Conservation (phyloP, 129 eudicot genomes). For the Calendula officinalis region DNA sequence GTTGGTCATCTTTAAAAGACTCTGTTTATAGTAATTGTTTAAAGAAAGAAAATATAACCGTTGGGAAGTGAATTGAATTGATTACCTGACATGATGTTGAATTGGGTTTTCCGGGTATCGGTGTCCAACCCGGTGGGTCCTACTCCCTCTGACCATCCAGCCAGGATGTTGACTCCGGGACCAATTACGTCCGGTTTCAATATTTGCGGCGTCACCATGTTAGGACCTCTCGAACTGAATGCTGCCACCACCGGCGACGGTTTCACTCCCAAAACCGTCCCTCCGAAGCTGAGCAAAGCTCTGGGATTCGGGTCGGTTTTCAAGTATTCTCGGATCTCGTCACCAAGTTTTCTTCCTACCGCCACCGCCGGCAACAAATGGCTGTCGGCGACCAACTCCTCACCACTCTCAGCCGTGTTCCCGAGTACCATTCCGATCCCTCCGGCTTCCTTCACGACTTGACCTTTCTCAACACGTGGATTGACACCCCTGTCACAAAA, state of each 20-base stretch:
- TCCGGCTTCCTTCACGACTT: conserved; percentile 67
- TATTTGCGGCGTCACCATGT: conserved; percentile 70
- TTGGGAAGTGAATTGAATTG: background rate
- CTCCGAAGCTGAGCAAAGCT: conserved; percentile 65
- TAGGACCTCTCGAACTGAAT: conserved; percentile 86
- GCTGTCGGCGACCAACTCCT: conserved; percentile 86
- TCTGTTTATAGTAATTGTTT: too few species aligned
- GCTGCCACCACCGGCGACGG: conserved; percentile 99
- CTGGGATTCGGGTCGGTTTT: conserved; percentile 28
- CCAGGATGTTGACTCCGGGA: conserved; percentile 93
- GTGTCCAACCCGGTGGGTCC: conserved; percentile 83
- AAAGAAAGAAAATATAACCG: conserved; percentile 19
- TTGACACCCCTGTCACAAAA: conserved; percentile 73
- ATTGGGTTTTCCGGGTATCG: conserved; percentile 67
- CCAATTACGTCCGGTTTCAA: conserved; percentile 94
- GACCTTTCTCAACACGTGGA: conserved; percentile 81
- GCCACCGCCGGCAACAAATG: conserved; percentile 85
- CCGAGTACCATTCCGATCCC: conserved; percentile 87
- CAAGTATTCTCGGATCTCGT: conserved; percentile 52
- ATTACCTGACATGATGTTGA: conserved; percentile 91
- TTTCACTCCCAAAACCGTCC: conserved; percentile 73
- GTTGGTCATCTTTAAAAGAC: background rate
- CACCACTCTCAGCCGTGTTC: conserved; percentile 81
- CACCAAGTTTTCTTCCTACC: conserved; percentile 61
- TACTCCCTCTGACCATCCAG: conserved; percentile 81